phyloP scores from a whole-genome alignment of 2,329 filamentous ascomycete genomes.

The Rosellinia necatrix region DNA sequence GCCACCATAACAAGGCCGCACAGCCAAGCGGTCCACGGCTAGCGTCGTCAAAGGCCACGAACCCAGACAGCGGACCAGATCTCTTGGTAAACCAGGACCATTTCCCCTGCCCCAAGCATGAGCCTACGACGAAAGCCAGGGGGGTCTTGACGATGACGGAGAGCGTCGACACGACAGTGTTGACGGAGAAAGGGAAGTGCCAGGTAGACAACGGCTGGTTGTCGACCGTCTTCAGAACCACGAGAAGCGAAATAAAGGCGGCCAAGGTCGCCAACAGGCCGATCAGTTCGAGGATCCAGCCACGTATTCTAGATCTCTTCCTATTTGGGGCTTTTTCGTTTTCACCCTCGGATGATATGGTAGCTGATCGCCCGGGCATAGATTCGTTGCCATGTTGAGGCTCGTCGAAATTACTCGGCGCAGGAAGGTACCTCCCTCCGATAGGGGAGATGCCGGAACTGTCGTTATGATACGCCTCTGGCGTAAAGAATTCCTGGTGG shows the following conservation, averaged over 20 bases:
- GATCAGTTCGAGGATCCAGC: slow-evolving; percentile 1
- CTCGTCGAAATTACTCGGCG: too few species aligned
- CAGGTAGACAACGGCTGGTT: slow-evolving; percentile 5
- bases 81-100: slow-evolving; percentile 20
- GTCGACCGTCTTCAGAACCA: slow-evolving; percentile 2
- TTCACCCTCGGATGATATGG: too few species aligned
- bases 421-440: too few species aligned
- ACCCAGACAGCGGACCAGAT: slow-evolving; percentile 4
- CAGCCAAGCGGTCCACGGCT: slow-evolving; percentile 19
- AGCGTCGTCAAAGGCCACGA: slow-evolving; percentile 20
- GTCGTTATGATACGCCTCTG: too few species aligned
- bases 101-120: slow-evolving; percentile 21
- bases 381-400: too few species aligned
- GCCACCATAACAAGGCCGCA: slow-evolving; percentile 12
- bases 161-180: slow-evolving; percentile 13
- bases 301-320: not conserved
- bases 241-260: slow-evolving; percentile 6
- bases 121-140: slow-evolving; percentile 15
- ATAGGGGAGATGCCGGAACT: too few species aligned
- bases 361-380: too few species aligned
- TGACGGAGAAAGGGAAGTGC: slow-evolving; percentile 5
- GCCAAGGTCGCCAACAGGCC: not conserved
- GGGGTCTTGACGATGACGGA: slow-evolving; percentile 4
- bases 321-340: too few species aligned
- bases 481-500: too few species aligned